Base-by-base conservation (phyloP, 345 rosid species). In the Punica granatum region DNA sequence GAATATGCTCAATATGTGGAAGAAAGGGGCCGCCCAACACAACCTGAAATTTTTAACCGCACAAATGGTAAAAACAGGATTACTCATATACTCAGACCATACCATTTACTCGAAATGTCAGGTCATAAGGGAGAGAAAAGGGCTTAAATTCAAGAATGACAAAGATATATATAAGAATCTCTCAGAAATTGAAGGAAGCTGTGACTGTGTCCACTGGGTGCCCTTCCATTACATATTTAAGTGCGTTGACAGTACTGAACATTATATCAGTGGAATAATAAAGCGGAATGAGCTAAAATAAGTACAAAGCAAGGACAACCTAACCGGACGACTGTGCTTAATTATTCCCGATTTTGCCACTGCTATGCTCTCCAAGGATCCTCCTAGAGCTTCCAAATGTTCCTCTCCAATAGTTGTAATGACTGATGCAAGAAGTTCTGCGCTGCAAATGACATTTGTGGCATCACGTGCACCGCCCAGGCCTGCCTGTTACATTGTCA, bases 381-480 rank as follows among this genome's bases (percentile, higher is more conserved):
- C 95, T 31, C 98, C 97, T 7, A 90, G 82, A 0, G 99, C 96
- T 63, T 79, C 88, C 80, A 88, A 69, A 69, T 94, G 96, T 71
- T 94, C 95, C 76, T 85, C 83, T 7, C 95, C 90, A 26, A 91
- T 86, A 3, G 88, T 86, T 49, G 99, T 94, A 79, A 94, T 88
- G 54, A 94, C 72, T 0, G 95, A 85, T 37, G 83, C 84, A 64
- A 83, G 82, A 69, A 94, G 92, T 67, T 68, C 86, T 41, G 88
- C 72, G 67, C 87, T 76, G 72, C 73, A 73, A 63, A 89, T 77
- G 62, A 91, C 60, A 67, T 94, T 91, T 0, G 99, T 94, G 35
- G 97, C 97, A 67, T 94, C 99, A 23, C 97, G 84, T 36, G 89
- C 91, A 70, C 98, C 98, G 18, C 98, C 97, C 61, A 93, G 79